Base-by-base conservation (phyloP, 2,329 filamentous ascomycete species). In the Zopfia rhizophila region DNA sequence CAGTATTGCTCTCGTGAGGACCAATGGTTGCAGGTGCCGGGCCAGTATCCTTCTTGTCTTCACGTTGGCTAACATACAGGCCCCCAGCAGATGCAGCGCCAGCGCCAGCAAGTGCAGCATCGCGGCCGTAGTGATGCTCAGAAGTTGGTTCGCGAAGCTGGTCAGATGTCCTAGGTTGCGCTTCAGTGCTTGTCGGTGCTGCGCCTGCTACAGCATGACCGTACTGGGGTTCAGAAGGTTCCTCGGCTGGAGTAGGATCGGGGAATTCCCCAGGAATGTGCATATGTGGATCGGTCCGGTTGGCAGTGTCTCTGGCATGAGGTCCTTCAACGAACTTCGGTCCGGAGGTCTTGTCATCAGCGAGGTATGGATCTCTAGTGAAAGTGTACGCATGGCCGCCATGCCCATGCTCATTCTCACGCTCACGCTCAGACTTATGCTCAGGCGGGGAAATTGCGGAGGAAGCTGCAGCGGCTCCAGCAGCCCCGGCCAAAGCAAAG, bases 201-300 rank as follows among this genome's bases (percentile, higher is more conserved):
- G 49, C 45, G 21, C 52, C 51, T 12, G 49, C 14, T 7, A 46
- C 38, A 13, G 46, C 33, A 13, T 56, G 53, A 22, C 43, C 33
- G 23, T 63, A 56, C 13, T 58, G 63, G n/a, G 65, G 55, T n/a
- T 56, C 53, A 33, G 55, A 38, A 13, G 51, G 42, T 33, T 68
- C 63, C 4, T 65, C 63, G 6, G 56, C 45, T 11, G 67, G 64
- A 2, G 68, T 69, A 2, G 61, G 54, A n/a, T 42, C 56, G 3
- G 65, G 63, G 23, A 62, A 71, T 14, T 61, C 66, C 13, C 69
- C 68, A 10, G 69, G 68, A 24, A 70, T 56, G 31, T 70, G 67
- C 7, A 65, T 54, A 22, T 55, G 55, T 7, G 73, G 72, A 38
- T 72, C 72, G 13, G 72, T 59, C 23, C 41, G 40, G 43, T 69